Conservation (phyloP, 2,329 filamentous ascomycete species). For the Colletotrichum cereale region DNA sequence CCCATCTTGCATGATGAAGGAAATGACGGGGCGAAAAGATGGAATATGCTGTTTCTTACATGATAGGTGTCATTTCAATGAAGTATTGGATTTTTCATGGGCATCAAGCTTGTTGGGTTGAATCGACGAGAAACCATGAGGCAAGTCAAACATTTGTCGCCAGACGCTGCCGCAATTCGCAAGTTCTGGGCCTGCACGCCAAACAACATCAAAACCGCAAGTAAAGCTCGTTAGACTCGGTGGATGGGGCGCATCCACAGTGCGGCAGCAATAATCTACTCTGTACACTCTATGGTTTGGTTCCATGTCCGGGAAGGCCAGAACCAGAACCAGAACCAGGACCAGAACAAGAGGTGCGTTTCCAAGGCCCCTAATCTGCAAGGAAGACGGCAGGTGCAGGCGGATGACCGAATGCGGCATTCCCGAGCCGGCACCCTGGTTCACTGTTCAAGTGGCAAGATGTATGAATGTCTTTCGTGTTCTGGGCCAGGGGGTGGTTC, state of each 20-base stretch:
- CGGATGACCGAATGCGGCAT: slow-evolving; percentile 22
- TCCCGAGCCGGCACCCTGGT: slow-evolving; percentile 5
- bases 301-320: not conserved
- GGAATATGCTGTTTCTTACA: not conserved
- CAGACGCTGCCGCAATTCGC: not conserved
- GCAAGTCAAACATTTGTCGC: not conserved
- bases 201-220: not conserved
- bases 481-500: slow-evolving; percentile 14
- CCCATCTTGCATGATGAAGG: slow-evolving; percentile 44
- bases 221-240: not conserved
- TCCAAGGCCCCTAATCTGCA: slow-evolving; percentile 1
- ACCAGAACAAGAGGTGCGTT: slow-evolving; percentile 4
- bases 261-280: not conserved
- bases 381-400: slow-evolving; percentile 14
- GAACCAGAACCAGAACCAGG: not conserved
- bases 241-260: not conserved
- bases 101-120: not conserved
- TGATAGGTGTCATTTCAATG: not conserved
- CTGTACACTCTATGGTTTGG: not conserved
- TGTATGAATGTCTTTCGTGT: not conserved
- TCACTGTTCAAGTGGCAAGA: not conserved
- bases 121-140: not conserved
- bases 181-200: not conserved
- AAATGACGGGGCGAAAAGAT: not conserved
- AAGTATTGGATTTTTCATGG: not conserved